Base-by-base conservation (phyloP, 305 asterid genomes). In the Fraxinus angustifolia region DNA sequence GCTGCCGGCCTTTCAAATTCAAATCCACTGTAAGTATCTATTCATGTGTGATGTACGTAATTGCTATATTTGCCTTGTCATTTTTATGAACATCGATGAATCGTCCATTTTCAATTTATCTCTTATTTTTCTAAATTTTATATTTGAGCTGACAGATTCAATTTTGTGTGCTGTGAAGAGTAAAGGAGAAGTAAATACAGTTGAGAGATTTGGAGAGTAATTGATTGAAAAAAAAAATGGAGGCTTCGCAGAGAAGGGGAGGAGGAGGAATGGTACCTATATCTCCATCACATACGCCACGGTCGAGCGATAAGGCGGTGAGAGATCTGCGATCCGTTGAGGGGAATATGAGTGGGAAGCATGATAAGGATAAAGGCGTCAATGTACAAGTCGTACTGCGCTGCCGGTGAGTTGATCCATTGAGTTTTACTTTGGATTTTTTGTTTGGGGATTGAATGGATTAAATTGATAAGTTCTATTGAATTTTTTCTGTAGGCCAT, bases 251-350 rank as follows among this genome's bases (percentile, higher is more conserved):
- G 83, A 92, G 97, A 83, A 91, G 91, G 83, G 93, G 92, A 11
- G 90, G 91, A 21, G 89, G 91, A 36, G 93, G 92, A 38, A 78
- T 88, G 86, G 93, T 90, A 83, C 89, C 98, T n/a, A 71, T 90
- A 23, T 95, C 99, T 62, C 99, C 98, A 3, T 88, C 94, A 8
- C 97, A 93, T 42, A 96, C 98, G 6, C 98, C 98, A 58, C 91
- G 93, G 53, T 93, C 99, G 38, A 89, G 83, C 75, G 99, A 94
- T 81, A 96, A 91, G 86, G 82, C 78, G 2, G 88, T 78, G 73
- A 90, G 97, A 88, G 98, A 94, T 93, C 94, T 93, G 76, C 91
- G 99, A 93, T 90, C 91, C 56, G 97, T 88, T 74, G 98, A 96
- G 62, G 98, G 98, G 35, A 90, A 86, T 83, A 85, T 86, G 87